A percentile compares a stretch with the other conserved stretches of the same genome.
phyloP scores from a whole-genome alignment of 2,329 filamentous ascomycete genomes.

The Colletotrichum echinochloae region DNA sequence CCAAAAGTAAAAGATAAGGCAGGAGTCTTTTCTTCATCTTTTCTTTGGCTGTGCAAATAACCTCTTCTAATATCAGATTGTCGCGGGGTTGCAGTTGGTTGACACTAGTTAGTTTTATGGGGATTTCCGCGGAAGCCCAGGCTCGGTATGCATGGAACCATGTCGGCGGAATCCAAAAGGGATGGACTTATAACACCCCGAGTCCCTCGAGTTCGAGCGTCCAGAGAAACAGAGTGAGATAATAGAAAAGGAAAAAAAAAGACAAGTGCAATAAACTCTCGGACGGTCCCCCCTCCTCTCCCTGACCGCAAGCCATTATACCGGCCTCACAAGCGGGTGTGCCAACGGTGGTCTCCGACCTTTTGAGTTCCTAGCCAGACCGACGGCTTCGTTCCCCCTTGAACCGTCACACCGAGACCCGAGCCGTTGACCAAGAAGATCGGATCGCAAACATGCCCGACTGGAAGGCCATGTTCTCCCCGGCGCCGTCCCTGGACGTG shows the following conservation, averaged over 20 bases:
- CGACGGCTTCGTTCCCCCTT: no score
- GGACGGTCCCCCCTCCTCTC: background rate
- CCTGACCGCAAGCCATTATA: background rate
- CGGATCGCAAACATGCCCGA: slow-evolving; percentile 35
- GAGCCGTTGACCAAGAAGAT: background rate
- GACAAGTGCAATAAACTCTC: no score
- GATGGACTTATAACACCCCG: slow-evolving; percentile 14
- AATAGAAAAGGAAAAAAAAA: background rate
- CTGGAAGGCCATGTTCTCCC: slow-evolving; percentile 39
- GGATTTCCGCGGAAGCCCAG: slow-evolving; percentile 9
- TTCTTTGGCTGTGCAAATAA: slow-evolving; percentile 29
- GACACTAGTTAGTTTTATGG: slow-evolving; percentile 10
- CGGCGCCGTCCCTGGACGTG: slow-evolving; percentile 48
- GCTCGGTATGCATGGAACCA: slow-evolving; percentile 36
- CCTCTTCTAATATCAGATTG: slow-evolving; percentile 35
- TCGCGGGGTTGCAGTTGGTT: slow-evolving; percentile 19
- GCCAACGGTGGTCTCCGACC: background rate
- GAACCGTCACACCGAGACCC: background rate
- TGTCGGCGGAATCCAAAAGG: slow-evolving; percentile 21
- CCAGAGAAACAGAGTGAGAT: background rate
- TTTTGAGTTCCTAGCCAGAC: background rate
- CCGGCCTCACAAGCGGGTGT: slow-evolving; percentile 3
- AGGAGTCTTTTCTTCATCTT: background rate
- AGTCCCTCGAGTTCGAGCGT: background rate
- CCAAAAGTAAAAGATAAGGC: slow-evolving; percentile 17